A percentile compares a stretch with the other conserved stretches of the same genome.
Conservation (phyloP, 2,329 filamentous ascomycete species). For the Monilinia fructicola region DNA sequence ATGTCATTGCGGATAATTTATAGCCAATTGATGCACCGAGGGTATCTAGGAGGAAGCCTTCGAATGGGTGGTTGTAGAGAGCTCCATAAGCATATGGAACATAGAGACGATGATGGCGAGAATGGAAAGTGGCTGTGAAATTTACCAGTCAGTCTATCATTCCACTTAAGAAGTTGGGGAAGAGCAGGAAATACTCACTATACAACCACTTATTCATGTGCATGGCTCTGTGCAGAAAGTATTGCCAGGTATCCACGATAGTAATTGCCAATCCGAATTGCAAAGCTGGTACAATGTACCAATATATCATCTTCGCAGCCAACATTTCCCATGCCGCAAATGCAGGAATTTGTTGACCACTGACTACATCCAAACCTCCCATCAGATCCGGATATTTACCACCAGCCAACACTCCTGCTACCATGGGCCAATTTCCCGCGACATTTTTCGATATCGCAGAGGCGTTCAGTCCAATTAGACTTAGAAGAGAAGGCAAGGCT, state of each 20-base stretch:
- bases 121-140: constrained; percentile 76
- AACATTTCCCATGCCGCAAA: constrained; percentile 83
- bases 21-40: constrained; percentile 82
- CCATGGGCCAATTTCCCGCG: constrained; percentile 65
- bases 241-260: constrained; percentile 95
- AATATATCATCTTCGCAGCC: constrained; percentile 76
- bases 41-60: constrained; percentile 92
- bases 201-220: constrained; percentile 98
- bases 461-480: constrained; percentile 74
- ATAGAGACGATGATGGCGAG: constrained; percentile 92
- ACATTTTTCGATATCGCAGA: constrained; percentile 73
- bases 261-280: constrained; percentile 75
- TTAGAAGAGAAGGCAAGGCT: constrained; percentile 70
- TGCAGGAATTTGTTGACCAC: constrained; percentile 58
- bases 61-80: constrained; percentile 93
- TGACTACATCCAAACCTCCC: constrained; percentile 55
- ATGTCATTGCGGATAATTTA: constrained; percentile 77
- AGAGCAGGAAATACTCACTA: constrained; percentile 56
- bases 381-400: constrained; percentile 75
- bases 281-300: constrained; percentile 69
- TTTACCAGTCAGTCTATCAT: constrained; percentile 25
- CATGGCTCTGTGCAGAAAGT: constrained; percentile 95
- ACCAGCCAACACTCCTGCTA: constrained; percentile 75
- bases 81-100: constrained; percentile 97
- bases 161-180: background rate